These are phyloP conservation scores for Cymodocea nodosa DNA, from an alignment of 116 monocot species.

Conservation along the genomic window DNA sequence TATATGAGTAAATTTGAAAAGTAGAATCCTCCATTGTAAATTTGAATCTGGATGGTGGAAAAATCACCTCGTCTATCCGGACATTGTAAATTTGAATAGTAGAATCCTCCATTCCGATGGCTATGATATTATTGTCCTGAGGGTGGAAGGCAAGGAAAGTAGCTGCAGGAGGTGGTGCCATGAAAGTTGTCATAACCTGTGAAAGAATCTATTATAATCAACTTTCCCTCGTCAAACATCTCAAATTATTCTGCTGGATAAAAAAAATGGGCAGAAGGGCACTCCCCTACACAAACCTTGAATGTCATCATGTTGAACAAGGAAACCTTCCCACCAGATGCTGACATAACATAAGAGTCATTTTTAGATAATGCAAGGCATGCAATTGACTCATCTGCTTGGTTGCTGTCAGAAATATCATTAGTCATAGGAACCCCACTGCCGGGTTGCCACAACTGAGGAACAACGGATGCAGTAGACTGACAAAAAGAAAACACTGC, in stretches of 20 bases:
- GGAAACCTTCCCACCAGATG: conserved; percentile 86
- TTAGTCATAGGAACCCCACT: conserved; percentile 74
- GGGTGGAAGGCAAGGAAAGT: conserved; percentile 92
- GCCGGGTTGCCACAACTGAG: conserved; percentile 85
- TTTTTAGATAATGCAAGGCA: conserved; percentile 88
- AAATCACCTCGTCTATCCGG: conserved; percentile 71
- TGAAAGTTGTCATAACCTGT: conserved; percentile 97
- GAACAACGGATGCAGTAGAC: conserved; percentile 56
- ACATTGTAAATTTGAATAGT: conserved; percentile 95
- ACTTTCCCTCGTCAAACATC: not conserved
- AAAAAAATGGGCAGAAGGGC: not conserved
- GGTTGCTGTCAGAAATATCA: conserved; percentile 49
- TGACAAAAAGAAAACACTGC: conserved; percentile 11
- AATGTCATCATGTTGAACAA: conserved; percentile 97
- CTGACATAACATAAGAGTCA: conserved; percentile 93
- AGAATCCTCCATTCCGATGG: conserved; percentile 98
- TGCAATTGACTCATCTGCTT: conserved; percentile 63
- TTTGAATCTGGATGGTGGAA: no score
- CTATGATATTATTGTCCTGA: conserved; percentile 95
- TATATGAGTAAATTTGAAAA: no score
- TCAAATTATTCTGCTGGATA: not conserved
- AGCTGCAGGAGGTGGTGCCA: conserved; percentile 90
- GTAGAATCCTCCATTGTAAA: no score
- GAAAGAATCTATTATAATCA: not conserved
- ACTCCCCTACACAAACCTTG: conserved; percentile 35